Conservation (phyloP, 306 rosid genomes). For the Fragaria iinumae region DNA sequence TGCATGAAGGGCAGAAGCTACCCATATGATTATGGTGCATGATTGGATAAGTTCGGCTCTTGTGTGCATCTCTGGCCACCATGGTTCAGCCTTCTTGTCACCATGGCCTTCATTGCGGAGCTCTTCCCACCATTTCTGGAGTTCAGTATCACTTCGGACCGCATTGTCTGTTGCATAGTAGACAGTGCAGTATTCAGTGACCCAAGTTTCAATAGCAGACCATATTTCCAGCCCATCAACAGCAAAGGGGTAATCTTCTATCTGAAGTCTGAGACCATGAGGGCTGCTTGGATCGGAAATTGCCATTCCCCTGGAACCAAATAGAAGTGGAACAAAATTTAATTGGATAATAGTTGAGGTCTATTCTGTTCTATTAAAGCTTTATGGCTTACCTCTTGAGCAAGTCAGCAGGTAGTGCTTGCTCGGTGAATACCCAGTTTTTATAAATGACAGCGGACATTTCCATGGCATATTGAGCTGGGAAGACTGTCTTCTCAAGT, state of each 20-base stretch:
- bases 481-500: slow-evolving; percentile 90
- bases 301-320: slow-evolving; percentile 70
- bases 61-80: slow-evolving; percentile 85
- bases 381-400: slow-evolving; percentile 60
- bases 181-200: slow-evolving; percentile 57
- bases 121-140: slow-evolving; percentile 83
- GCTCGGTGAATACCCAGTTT: slow-evolving; percentile 80
- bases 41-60: slow-evolving; percentile 54
- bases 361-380: neutral
- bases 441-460: slow-evolving; percentile 67
- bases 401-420: slow-evolving; percentile 75
- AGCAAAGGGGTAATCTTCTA: slow-evolving; percentile 86
- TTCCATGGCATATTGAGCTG: slow-evolving; percentile 75
- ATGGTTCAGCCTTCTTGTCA: slow-evolving; percentile 58
- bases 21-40: slow-evolving; percentile 79
- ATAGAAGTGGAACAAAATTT: slow-evolving; percentile 11
- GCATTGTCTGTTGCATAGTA: slow-evolving; percentile 56
- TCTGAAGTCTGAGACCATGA: slow-evolving; percentile 68
- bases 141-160: slow-evolving; percentile 56
- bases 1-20: slow-evolving; percentile 95
- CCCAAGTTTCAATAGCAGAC: slow-evolving; percentile 83
- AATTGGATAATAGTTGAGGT: neutral
- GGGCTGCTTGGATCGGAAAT: slow-evolving; percentile 49
- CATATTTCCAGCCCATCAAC: slow-evolving; percentile 87
- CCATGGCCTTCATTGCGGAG: slow-evolving; percentile 78